Conservation (phyloP, 73 alveolate species). For the Strombidium stylifer region DNA sequence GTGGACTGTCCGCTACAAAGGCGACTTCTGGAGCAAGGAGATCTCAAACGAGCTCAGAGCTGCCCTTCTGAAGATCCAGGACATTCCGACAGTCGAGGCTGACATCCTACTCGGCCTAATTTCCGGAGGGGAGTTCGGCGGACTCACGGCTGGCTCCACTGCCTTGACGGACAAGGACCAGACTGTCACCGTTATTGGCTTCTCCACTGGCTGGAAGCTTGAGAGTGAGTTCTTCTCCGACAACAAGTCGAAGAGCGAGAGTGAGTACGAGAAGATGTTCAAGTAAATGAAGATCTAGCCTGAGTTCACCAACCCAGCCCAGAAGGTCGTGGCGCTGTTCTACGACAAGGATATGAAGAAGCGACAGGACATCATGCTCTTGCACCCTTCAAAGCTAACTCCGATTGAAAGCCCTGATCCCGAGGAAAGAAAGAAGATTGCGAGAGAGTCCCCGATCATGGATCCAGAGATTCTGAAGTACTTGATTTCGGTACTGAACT, state of each 20-base stretch:
- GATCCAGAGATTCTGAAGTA: constrained; percentile 4
- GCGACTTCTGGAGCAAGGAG: constrained; percentile 3
- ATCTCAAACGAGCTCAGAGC: background rate
- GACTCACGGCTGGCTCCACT: constrained; percentile 30
- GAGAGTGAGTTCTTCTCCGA: background rate
- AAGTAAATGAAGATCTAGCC: background rate
- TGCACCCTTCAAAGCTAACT: background rate
- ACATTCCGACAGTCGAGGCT: background rate
- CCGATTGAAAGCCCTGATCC: too few relatives aligned
- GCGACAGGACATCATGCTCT: constrained; percentile 19
- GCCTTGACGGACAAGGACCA: constrained; percentile 22
- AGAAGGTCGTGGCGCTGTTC: constrained; percentile 26
- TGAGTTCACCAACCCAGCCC: background rate
- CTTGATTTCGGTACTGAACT: background rate
- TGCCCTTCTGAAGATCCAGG: background rate
- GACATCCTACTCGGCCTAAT: constrained; percentile 24
- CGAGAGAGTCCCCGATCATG: background rate
- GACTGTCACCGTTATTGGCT: constrained; percentile 40
- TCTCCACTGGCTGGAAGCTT: constrained; percentile 24
- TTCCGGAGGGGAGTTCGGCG: constrained; percentile 38
- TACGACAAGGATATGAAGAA: constrained; percentile 22
- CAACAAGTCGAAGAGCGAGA: constrained; percentile 1
- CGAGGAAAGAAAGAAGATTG: background rate
- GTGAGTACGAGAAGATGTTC: background rate
- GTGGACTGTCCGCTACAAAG: background rate